Evolutionary conservation across 148 eudicot genomes (phyloP).

Genomic region (Persicaria maculosa): DNA sequence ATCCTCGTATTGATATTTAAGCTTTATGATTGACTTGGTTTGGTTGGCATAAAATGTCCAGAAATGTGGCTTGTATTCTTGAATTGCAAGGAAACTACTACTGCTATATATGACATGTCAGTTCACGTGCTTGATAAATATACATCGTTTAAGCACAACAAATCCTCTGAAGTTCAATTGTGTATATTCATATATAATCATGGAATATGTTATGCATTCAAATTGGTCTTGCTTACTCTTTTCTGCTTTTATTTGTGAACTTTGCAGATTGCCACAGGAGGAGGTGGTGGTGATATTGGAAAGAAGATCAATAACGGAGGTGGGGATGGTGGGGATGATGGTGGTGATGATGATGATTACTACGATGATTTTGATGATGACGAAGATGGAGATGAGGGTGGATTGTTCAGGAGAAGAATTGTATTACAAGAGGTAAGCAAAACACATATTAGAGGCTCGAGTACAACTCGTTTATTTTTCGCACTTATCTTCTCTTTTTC

Average conservation of each 20-base stretch:
- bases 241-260: not conserved
- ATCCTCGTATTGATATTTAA: not conserved
- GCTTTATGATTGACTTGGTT: not conserved
- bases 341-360: slow-evolving; percentile 92
- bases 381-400: slow-evolving; percentile 94
- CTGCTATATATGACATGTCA: not conserved
- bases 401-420: slow-evolving; percentile 72
- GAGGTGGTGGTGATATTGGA: slow-evolving; percentile 89
- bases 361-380: slow-evolving; percentile 93
- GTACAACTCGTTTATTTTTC: not conserved
- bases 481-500: slow-evolving; percentile 11
- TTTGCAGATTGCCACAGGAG: slow-evolving; percentile 66
- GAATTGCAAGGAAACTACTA: not conserved
- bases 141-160: not conserved
- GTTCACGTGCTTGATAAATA: not conserved
- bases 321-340: slow-evolving; percentile 97
- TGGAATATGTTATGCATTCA: not conserved
- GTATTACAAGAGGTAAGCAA: slow-evolving; percentile 68
- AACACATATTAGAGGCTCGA: not conserved
- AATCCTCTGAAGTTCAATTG: not conserved
- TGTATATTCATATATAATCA: not conserved
- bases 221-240: not conserved
- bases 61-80: not conserved
- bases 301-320: slow-evolving; percentile 74
- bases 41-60: not conserved